A percentile compares a stretch with the other conserved stretches of the same genome.
These are phyloP conservation scores for Articulospora tetracladia DNA, from an alignment of 495 filamentous ascomycete species.

Conservation along the genomic window DNA sequence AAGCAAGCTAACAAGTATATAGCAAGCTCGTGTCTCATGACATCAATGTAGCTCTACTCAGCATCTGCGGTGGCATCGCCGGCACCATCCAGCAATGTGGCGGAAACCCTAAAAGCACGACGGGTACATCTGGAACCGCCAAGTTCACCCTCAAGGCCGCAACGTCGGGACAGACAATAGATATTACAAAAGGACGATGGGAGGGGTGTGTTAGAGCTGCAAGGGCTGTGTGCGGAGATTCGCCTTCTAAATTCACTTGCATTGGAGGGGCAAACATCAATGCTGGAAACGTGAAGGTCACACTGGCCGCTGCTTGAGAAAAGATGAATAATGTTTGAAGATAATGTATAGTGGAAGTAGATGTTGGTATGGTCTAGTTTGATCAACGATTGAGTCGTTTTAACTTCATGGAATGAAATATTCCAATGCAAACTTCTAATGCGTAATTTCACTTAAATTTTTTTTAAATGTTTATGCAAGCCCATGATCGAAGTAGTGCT, in stretches of 20 bases:
- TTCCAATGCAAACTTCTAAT: too few relatives aligned
- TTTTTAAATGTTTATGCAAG: too few relatives aligned
- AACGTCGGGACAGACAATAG: slow-evolving; percentile 37
- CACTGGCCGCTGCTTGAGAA: slow-evolving; percentile 22
- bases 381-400: neutral
- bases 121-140: slow-evolving; percentile 41
- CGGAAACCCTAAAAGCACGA: slow-evolving; percentile 34
- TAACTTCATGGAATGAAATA: neutral
- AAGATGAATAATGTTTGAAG: neutral
- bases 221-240: slow-evolving; percentile 61
- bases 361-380: neutral
- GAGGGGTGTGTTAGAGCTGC: slow-evolving; percentile 65
- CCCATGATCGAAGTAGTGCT: too few relatives aligned
- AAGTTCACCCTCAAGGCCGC: slow-evolving; percentile 38
- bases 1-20: neutral
- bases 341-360: neutral
- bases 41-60: slow-evolving; percentile 48
- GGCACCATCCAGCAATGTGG: slow-evolving; percentile 40
- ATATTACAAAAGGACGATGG: slow-evolving; percentile 48
- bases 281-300: slow-evolving; percentile 43
- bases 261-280: slow-evolving; percentile 40
- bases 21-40: slow-evolving; percentile 50
- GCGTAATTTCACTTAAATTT: too few relatives aligned
- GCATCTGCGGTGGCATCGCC: slow-evolving; percentile 49
- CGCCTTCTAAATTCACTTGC: slow-evolving; percentile 35